phyloP scores from a whole-genome alignment of 1,284 basidiomycete genomes.

The Cryptococcus sp. region DNA sequence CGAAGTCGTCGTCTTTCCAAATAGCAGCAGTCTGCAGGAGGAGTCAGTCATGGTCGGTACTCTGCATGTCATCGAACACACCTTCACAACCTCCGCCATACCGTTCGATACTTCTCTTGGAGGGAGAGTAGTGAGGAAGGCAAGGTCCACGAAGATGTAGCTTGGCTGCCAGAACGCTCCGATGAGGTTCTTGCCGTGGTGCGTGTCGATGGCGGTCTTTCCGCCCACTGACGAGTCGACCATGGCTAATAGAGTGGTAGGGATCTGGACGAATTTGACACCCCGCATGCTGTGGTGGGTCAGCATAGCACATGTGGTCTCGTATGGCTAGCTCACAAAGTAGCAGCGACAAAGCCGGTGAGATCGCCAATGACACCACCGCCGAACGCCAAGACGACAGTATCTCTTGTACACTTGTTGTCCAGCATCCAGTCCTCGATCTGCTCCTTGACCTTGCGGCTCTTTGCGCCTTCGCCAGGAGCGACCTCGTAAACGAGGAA shows the following conservation, averaged over 20 bases:
- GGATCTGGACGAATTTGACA: slow-evolving; percentile 91
- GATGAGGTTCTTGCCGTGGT: slow-evolving; percentile 94
- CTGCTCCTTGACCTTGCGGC: slow-evolving; percentile 83
- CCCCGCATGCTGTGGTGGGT: slow-evolving; percentile 69
- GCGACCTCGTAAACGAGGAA: slow-evolving; percentile 79
- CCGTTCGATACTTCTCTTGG: slow-evolving; percentile 94
- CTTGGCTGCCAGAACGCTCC: slow-evolving; percentile 98
- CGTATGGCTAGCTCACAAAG: slow-evolving; percentile 72
- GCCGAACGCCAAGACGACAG: slow-evolving; percentile 88
- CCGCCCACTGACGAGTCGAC: slow-evolving; percentile 97
- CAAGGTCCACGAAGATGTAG: slow-evolving; percentile 96
- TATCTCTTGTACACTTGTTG: slow-evolving; percentile 88
- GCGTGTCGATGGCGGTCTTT: slow-evolving; percentile 98
- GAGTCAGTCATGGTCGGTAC: not conserved
- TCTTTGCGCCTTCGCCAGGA: slow-evolving; percentile 92
- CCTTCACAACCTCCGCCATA: slow-evolving; percentile 98
- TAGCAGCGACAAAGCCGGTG: slow-evolving; percentile 93
- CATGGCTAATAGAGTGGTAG: slow-evolving; percentile 96
- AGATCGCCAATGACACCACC: slow-evolving; percentile 97
- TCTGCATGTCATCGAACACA: slow-evolving; percentile 44
- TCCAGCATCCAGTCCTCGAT: slow-evolving; percentile 93
- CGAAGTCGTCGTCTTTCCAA: slow-evolving; percentile 86
- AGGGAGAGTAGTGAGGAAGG: slow-evolving; percentile 92
- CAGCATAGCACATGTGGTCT: not conserved
- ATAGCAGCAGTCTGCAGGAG: slow-evolving; percentile 81